Evolutionary conservation across 352 stramenopile species (phyloP).

Genomic region (Thraustochytrium sp.): DNA sequence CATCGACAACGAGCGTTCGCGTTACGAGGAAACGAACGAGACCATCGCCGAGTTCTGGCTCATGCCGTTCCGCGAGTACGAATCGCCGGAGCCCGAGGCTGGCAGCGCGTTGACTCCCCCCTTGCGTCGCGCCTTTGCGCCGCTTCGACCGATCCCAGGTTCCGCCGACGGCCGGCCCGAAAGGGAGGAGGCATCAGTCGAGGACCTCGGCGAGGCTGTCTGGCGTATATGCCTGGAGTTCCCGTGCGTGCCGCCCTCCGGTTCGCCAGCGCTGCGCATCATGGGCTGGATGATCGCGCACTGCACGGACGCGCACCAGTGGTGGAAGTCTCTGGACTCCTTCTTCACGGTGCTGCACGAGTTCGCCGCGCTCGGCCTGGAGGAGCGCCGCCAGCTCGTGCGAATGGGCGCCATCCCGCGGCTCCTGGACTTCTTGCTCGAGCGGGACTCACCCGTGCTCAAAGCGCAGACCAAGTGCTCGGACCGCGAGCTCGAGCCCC

Average conservation of each 20-base stretch:
- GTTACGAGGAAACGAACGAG: not conserved
- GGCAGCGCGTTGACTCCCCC: no score
- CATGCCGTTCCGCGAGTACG: not conserved
- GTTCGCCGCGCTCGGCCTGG: not conserved
- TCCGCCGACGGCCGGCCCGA: no score
- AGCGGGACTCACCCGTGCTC: not conserved
- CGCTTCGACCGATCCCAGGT: no score
- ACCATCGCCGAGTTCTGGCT: not conserved
- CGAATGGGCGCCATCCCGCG: conserved; percentile 20
- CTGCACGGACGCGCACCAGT: not conserved
- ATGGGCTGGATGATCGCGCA: conserved; percentile 27
- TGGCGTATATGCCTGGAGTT: conserved; percentile 3
- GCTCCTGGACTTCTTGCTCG: conserved; percentile 25
- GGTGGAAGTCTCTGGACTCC: not conserved
- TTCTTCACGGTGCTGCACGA: conserved; percentile 1
- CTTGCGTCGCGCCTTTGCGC: no score
- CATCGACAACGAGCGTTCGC: not conserved
- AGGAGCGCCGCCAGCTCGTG: not conserved
- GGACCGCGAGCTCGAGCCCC: not conserved
- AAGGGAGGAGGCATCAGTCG: not conserved
- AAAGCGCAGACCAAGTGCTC: not conserved
- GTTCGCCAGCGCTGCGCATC: not conserved
- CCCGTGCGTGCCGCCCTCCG: not conserved
- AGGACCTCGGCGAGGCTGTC: not conserved
- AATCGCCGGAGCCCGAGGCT: not conserved